A percentile compares a stretch with the other conserved stretches of the same genome.
Conservation (phyloP, 78 protist genomes). For the Dictyostelium brefeldianum region DNA sequence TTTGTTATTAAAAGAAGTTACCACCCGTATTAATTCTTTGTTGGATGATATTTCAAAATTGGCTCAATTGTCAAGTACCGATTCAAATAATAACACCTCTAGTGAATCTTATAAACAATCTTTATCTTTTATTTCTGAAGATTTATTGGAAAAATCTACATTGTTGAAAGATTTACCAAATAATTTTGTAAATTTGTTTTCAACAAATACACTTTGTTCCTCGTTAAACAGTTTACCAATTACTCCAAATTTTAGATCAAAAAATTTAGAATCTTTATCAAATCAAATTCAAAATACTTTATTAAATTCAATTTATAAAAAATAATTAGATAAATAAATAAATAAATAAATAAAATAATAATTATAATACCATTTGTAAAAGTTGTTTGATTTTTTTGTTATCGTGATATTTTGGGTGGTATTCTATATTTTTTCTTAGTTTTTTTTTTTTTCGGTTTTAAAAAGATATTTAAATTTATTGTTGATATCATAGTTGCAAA, state of each 20-base stretch:
- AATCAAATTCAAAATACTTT: conserved; percentile 53
- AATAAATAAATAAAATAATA: neutral
- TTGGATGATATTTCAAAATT: neutral
- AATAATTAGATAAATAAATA: too few species aligned
- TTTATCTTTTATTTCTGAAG: conserved; percentile 9
- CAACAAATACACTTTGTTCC: conserved; percentile 13
- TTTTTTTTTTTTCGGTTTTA: too few species aligned
- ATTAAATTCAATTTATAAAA: conserved; percentile 26
- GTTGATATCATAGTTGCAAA: too few species aligned
- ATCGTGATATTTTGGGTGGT: too few species aligned
- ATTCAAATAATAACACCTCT: neutral
- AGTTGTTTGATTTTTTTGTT: too few species aligned
- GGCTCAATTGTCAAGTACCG: neutral
- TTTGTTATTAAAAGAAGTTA: neutral
- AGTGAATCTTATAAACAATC: neutral
- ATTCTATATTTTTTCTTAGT: neutral
- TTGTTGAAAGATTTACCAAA: neutral
- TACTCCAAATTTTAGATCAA: conserved; percentile 21
- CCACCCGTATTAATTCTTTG: neutral
- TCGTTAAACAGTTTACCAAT: conserved; percentile 19
- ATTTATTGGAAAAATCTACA: neutral
- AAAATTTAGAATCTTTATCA: conserved; percentile 21
- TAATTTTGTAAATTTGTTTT: neutral
- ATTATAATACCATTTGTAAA: neutral
- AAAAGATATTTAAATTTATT: too few species aligned